These are phyloP conservation scores for Peniophora sp. DNA, from an alignment of 1,284 basidiomycete genomes.

Conservation along the genomic window DNA sequence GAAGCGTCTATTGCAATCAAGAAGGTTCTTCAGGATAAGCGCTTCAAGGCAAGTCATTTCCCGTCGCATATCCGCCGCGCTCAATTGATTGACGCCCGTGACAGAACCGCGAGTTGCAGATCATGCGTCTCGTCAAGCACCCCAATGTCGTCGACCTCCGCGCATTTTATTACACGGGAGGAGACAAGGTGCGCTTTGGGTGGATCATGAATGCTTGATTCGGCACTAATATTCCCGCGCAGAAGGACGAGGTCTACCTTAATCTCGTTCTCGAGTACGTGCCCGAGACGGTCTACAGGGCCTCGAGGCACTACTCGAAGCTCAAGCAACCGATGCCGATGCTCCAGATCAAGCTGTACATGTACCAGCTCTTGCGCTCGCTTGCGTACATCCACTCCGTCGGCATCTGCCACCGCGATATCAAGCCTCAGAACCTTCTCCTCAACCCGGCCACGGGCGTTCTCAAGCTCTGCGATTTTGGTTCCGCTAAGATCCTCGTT, in stretches of 20 bases:
- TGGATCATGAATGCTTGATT: neutral
- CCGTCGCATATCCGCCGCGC: slow-evolving; percentile 8
- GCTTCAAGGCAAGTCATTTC: slow-evolving; percentile 83
- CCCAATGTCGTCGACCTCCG: slow-evolving; percentile 98
- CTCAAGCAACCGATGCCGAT: slow-evolving; percentile 99
- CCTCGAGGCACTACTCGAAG: slow-evolving; percentile 97
- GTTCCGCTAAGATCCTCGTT: slow-evolving; percentile 96
- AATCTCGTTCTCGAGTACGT: slow-evolving; percentile 99
- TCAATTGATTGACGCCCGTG: slow-evolving; percentile 2
- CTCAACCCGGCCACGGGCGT: slow-evolving; percentile 95
- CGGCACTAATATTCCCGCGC: slow-evolving; percentile 13
- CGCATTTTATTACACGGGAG: slow-evolving; percentile 99
- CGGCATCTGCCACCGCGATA: slow-evolving; percentile 97
- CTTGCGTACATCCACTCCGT: slow-evolving; percentile 98
- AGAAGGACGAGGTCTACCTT: slow-evolving; percentile 99
- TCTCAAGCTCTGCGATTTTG: slow-evolving; percentile 98
- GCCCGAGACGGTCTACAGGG: slow-evolving; percentile 98
- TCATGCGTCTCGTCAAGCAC: slow-evolving; percentile 97
- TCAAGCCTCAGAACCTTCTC: slow-evolving; percentile 98
- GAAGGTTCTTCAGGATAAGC: slow-evolving; percentile 99
- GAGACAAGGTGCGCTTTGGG: slow-evolving; percentile 77
- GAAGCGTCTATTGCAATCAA: slow-evolving; percentile 96
- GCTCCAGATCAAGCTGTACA: slow-evolving; percentile 97
- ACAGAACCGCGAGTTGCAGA: slow-evolving; percentile 98
- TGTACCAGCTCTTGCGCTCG: slow-evolving; percentile 96